Evolutionary conservation across 2,329 filamentous ascomycete genomes (phyloP), one percentile per base, ranked within the genome.

Genomic region (Simplicillium sp.): DNA sequence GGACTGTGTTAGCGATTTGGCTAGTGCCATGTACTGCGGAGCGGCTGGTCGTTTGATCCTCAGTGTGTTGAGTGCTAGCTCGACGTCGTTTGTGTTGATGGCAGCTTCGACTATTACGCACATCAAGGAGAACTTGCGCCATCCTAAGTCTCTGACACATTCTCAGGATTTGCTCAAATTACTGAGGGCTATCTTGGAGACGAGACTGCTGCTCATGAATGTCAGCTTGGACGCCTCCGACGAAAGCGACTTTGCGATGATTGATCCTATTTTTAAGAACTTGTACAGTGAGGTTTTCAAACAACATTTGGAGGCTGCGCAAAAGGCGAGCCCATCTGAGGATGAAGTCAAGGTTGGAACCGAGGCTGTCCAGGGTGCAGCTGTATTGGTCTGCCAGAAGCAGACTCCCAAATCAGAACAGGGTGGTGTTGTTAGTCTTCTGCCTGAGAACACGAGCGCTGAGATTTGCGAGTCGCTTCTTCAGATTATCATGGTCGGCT

Each of bases 1-100:
- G 29, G 75, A 80, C 49, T 70, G 73, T 42, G 61, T 67, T 12
- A 65, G 69, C 20, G 75, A 79, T 41, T 54, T 79, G 15, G 65
- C 66, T 4, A 76, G 70, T 43, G 62, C 69, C 3, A 68, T 65
- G 11, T 78, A 77, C 46, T 65, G 70, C 1, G 65, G 67, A 28
- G 60, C 68, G 7, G 70, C 73, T 8, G 74, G 74, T 6, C 65
- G 71, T 32, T 58, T 78, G 7, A 55, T 77, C 8, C 64, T 71
- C 41, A 68, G 69, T 38, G 64, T 76, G 4, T 54, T 71, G 40
- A 72, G 67, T 33, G 67, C 72, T 12, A 70, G 63, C 29, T 54
- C 62, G 4, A 55, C 59, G 17, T 65, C 71, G 1, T 79, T 77
- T 47, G 59, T 66, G 7, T 54, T 70, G 29, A 65, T 68, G 50